phyloP scores from a whole-genome alignment of 495 filamentous ascomycete genomes.

The Penicillium longicatenatum region DNA sequence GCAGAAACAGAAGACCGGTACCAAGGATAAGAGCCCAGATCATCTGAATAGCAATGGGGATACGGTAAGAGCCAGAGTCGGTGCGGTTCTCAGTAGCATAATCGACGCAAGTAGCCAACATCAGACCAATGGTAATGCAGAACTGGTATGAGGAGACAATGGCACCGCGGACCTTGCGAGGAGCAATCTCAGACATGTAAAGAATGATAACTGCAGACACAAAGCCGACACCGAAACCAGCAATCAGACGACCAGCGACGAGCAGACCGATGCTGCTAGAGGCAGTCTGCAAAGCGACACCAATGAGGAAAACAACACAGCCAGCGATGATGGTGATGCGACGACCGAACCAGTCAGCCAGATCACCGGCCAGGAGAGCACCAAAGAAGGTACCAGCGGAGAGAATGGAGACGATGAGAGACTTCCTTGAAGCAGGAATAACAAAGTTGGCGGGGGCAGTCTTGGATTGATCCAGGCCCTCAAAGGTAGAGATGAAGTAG shows the following conservation, averaged over 20 bases:
- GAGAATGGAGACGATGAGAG: slow-evolving; percentile 72
- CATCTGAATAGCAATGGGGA: slow-evolving; percentile 69
- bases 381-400: slow-evolving; percentile 78
- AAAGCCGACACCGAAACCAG: slow-evolving; percentile 74
- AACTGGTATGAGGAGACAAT: slow-evolving; percentile 73
- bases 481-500: slow-evolving; percentile 51
- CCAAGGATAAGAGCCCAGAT: slow-evolving; percentile 67
- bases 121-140: slow-evolving; percentile 70
- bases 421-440: slow-evolving; percentile 52
- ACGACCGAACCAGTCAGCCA: slow-evolving; percentile 70
- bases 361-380: slow-evolving; percentile 67
- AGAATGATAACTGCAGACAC: slow-evolving; percentile 74
- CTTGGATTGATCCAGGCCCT: slow-evolving; percentile 27
- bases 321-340: slow-evolving; percentile 67
- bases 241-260: slow-evolving; percentile 69
- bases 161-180: slow-evolving; percentile 66
- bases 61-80: slow-evolving; percentile 69
- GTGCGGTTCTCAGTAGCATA: slow-evolving; percentile 63
- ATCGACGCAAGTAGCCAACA: slow-evolving; percentile 71
- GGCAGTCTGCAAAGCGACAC: slow-evolving; percentile 63
- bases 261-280: slow-evolving; percentile 53
- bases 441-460: slow-evolving; percentile 37
- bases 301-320: slow-evolving; percentile 64
- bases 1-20: slow-evolving; percentile 68
- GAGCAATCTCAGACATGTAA: slow-evolving; percentile 68